These are phyloP conservation scores for Rhinocladiella mackenziei DNA, from an alignment of 2,329 filamentous ascomycete genomes.

Conservation along the genomic window DNA sequence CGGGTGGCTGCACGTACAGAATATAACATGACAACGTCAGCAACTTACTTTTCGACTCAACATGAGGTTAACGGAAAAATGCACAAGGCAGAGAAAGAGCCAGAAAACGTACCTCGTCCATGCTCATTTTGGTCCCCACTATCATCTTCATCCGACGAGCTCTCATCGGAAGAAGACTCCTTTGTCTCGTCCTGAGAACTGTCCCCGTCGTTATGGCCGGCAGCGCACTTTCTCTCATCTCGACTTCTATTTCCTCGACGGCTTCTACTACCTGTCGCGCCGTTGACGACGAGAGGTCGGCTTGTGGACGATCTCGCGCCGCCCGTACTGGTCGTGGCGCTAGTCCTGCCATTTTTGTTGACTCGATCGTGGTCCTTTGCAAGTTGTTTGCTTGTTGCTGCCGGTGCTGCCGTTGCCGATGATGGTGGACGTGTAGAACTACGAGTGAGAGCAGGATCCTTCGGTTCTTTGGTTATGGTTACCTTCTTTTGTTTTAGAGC, in stretches of 20 bases:
- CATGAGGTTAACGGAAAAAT: no score
- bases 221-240: no score
- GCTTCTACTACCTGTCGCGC: constrained; percentile 12
- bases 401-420: not conserved
- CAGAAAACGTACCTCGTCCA: not conserved
- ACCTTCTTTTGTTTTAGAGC: no score
- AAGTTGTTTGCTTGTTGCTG: not conserved
- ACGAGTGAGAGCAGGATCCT: not conserved
- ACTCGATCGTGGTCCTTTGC: not conserved
- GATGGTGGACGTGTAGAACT: no score
- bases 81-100: not conserved
- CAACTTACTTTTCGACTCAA: no score
- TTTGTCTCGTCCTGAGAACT: constrained; percentile 1
- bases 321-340: not conserved
- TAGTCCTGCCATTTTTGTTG: constrained; percentile 2
- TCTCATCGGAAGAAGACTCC: not conserved
- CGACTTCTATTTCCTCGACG: constrained; percentile 7
- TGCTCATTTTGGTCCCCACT: not conserved
- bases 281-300: constrained; percentile 27
- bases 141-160: constrained; percentile 1
- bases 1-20: no score
- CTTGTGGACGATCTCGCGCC: constrained; percentile 10
- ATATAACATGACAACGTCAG: no score
- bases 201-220: not conserved
- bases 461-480: no score